Base-by-base conservation (phyloP, 208 protist species). In the Jaenimonas drosophilae region DNA sequence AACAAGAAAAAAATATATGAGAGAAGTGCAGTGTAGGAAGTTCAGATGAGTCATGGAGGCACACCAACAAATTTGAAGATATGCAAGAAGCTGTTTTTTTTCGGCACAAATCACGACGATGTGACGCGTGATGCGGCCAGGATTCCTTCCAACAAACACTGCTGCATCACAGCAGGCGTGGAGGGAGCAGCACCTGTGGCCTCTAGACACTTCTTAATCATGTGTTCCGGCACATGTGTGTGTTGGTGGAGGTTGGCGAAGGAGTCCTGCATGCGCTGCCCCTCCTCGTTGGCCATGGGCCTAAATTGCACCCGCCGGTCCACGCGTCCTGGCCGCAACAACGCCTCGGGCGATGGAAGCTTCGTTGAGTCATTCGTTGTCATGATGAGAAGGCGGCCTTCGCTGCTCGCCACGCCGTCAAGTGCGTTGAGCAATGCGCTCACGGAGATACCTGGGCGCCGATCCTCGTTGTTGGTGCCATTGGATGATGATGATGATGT, bases 341-440 rank as follows among this genome's bases (percentile, higher is more conserved):
- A 59, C 14, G 94, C 81, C 4, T 83, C 73, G 16, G 84, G 77
- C 23, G 91, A 69, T 5, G 88, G 75, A 1, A 98, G 76, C 19
- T 70, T 49, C 37, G 91, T 73, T 1, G 77, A 42, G 59, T 95
- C 65, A 50, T 98, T 98, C 0, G 87, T 91, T 0, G 96, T 98
- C 60, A 98, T 86, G 54, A 98, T 79, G 17, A 98, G 59, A 3
- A 98, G 41, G 30, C 93, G 61, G 4, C 93, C 95, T 38, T 98
- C 93, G 32, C 76, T 86, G 45, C 78, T 86, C 0, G 76, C 69
- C 38, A 98, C 67, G 20, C 96, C 96, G 57, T 98, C 96, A 23
- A 98, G 60, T 1, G 94, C 87, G 62, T 98, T 98, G 24, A 98
- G 69, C 26, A 98, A 56, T 0, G 81, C 95, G 42, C 80, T 94